A percentile compares a stretch with the other conserved stretches of the same genome.
Evolutionary conservation across 495 filamentous ascomycete species (phyloP).

Genomic region (Lophium mytilinum): DNA sequence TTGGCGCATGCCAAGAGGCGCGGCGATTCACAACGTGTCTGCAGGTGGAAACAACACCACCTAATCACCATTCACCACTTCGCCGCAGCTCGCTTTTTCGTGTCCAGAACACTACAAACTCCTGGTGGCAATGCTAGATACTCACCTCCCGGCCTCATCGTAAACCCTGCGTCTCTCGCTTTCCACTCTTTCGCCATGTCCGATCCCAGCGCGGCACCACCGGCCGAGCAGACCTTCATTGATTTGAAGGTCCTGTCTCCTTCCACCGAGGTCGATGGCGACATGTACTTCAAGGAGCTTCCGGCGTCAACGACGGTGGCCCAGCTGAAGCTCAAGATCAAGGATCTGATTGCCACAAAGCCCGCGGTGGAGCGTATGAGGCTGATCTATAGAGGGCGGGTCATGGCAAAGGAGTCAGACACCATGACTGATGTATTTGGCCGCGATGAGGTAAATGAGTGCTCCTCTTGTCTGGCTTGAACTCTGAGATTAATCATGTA

Average conservation of each 20-base stretch:
- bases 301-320: slow-evolving; percentile 27
- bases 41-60: background rate
- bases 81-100: no score
- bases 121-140: no score
- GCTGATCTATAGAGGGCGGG: slow-evolving; percentile 35
- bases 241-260: slow-evolving; percentile 32
- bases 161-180: background rate
- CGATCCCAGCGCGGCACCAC: slow-evolving; percentile 4
- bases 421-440: slow-evolving; percentile 33
- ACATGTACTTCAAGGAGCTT: slow-evolving; percentile 19
- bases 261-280: slow-evolving; percentile 27
- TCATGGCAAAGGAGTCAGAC: slow-evolving; percentile 31
- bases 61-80: background rate
- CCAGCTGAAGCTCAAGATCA: slow-evolving; percentile 31
- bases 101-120: no score
- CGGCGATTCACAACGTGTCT: background rate
- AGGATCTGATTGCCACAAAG: slow-evolving; percentile 21
- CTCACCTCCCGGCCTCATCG: no score
- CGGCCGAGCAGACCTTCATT: slow-evolving; percentile 8
- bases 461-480: background rate
- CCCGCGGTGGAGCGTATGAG: slow-evolving; percentile 35
- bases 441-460: slow-evolving; percentile 4
- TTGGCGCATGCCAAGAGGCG: background rate
- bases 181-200: slow-evolving; percentile 6
- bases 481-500: background rate